A percentile compares a stretch with the other conserved stretches of the same genome.
Conservation (phyloP, 2,329 filamentous ascomycete species). For the Aspergillus costaricaensis region DNA sequence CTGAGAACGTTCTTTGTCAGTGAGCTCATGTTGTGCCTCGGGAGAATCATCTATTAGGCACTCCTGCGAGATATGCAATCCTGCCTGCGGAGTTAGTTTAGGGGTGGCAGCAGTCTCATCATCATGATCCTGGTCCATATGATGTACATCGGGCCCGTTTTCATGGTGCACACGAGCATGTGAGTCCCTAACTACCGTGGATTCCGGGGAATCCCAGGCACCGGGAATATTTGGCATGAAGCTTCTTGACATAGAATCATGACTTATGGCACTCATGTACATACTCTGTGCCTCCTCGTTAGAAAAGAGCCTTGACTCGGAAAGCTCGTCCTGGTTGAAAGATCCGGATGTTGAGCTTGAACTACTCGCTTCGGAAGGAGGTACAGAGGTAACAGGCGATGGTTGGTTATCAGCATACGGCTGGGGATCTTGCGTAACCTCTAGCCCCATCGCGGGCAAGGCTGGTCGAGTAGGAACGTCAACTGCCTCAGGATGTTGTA, state of each 20-base stretch:
- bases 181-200: conserved; percentile 14
- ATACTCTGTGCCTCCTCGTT: conserved; percentile 54
- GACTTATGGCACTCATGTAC: conserved; percentile 60
- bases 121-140: background rate
- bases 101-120: conserved; percentile 31
- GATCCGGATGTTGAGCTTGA: conserved; percentile 24
- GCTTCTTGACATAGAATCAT: conserved; percentile 32
- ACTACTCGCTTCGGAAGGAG: conserved; percentile 29
- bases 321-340: conserved; percentile 40
- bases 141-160: background rate
- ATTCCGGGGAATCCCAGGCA: conserved; percentile 41
- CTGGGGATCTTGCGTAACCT: background rate
- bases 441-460: conserved; percentile 3
- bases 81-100: conserved; percentile 28
- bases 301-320: conserved; percentile 50
- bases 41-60: conserved; percentile 6
- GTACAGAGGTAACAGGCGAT: conserved; percentile 16
- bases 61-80: conserved; percentile 18
- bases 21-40: conserved; percentile 14
- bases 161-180: conserved; percentile 2
- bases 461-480: background rate
- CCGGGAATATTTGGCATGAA: conserved; percentile 44
- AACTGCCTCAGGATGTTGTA: background rate
- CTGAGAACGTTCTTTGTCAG: conserved; percentile 20
- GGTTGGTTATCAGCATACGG: conserved; percentile 3